Conservation (phyloP, 2,329 filamentous ascomycete species). For the Cyphellophora europaea region DNA sequence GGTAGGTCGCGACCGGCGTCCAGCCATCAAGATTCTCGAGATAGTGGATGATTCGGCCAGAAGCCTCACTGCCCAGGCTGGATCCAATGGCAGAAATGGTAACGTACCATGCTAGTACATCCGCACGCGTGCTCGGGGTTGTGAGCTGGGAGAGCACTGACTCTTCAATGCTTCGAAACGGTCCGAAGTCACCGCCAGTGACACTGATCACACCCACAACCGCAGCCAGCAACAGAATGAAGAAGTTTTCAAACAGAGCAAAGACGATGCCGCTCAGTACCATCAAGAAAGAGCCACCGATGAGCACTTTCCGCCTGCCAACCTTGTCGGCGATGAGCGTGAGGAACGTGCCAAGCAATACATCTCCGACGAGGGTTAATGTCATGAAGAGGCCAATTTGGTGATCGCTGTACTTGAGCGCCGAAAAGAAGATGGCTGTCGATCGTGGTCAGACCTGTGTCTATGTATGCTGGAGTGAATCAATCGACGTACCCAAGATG, state of each 20-base stretch:
- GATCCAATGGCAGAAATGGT: slow-evolving; percentile 48
- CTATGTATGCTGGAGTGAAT: background rate
- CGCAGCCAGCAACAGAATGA: slow-evolving; percentile 48
- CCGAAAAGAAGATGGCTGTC: slow-evolving; percentile 47
- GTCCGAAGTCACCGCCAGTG: slow-evolving; percentile 57
- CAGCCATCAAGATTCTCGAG: slow-evolving; percentile 38
- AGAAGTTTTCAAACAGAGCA: slow-evolving; percentile 44
- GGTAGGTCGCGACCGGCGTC: slow-evolving; percentile 44
- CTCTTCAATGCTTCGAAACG: slow-evolving; percentile 54
- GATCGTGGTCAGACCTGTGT: slow-evolving; percentile 27
- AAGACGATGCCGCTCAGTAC: slow-evolving; percentile 47
- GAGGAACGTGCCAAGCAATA: slow-evolving; percentile 48
- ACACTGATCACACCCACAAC: slow-evolving; percentile 53
- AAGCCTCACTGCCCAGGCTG: slow-evolving; percentile 42
- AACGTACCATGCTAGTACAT: slow-evolving; percentile 28
- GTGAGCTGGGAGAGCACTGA: slow-evolving; percentile 26
- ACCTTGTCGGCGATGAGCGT: slow-evolving; percentile 50
- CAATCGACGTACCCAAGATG: slow-evolving; percentile 14
- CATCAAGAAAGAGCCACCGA: slow-evolving; percentile 48
- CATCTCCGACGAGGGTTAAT: slow-evolving; percentile 51
- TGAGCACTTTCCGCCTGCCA: slow-evolving; percentile 46
- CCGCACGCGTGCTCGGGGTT: slow-evolving; percentile 15
- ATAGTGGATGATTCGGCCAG: slow-evolving; percentile 42
- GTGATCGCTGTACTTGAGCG: slow-evolving; percentile 40
- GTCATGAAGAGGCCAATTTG: slow-evolving; percentile 58